Conservation (phyloP, 768 basidiomycete species). For the Epithele typhae region DNA sequence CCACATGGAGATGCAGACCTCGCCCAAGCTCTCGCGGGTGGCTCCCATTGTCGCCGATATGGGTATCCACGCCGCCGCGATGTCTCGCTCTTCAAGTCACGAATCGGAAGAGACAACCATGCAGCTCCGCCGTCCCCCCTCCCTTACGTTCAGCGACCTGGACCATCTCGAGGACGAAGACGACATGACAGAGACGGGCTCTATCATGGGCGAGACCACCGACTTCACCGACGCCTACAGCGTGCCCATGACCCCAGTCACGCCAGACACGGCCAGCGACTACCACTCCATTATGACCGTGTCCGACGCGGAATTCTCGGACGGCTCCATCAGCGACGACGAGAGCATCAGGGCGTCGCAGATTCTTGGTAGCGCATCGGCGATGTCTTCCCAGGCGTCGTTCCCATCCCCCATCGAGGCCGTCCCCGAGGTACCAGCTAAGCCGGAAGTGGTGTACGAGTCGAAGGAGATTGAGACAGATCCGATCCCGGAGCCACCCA, state of each 20-base stretch:
- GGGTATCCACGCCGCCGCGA: background rate
- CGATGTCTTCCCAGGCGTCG: conserved; percentile 22
- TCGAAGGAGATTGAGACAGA: conserved; percentile 37
- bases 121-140: conserved; percentile 11
- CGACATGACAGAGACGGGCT: conserved; percentile 59
- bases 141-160: conserved; percentile 15
- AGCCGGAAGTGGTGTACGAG: conserved; percentile 43
- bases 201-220: conserved; percentile 43
- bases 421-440: conserved; percentile 10
- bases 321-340: conserved; percentile 51
- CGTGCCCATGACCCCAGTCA: conserved; percentile 51
- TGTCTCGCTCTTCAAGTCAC: conserved; percentile 5
- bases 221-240: conserved; percentile 80
- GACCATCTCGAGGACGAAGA: conserved; percentile 32
- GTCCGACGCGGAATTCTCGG: conserved; percentile 64
- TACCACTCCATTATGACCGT: conserved; percentile 73
- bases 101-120: conserved; percentile 29
- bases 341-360: conserved; percentile 74
- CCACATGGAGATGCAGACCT: conserved; percentile 21
- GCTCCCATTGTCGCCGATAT: background rate
- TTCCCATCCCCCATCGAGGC: conserved; percentile 8
- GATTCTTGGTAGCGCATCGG: conserved; percentile 27
- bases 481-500: conserved; percentile 16
- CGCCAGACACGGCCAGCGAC: conserved; percentile 62
- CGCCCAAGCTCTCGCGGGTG: conserved; percentile 9